Base-by-base conservation (phyloP, 805 yeast genomes). In the Ogataea naganishii region DNA sequence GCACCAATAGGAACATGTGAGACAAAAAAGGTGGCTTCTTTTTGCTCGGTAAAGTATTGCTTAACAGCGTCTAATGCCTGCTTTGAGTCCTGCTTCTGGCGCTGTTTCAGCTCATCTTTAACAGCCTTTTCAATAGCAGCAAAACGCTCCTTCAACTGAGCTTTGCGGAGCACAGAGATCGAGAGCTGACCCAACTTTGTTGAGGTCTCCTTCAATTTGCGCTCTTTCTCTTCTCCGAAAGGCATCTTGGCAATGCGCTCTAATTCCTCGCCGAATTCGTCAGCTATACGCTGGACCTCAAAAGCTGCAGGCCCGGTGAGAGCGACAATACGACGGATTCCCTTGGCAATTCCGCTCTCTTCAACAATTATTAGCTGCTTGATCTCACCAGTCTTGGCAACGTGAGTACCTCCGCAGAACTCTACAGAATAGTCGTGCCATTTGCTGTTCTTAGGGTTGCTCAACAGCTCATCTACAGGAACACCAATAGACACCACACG, bases 391-490 rank as follows among this genome's bases (percentile, higher is more conserved):
- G 97, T 89, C 59, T 81, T 80, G 29, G 73, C 69, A 42, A 92
- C 96, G 51, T 92, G 99, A 9, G 98, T 92, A 62, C 99, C 99
- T 62, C 99, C 99, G 63, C 99, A 92, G 69, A 92, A 92, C 64
- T 92, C 99, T 42, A 92, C 69, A 2, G 96, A 84, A 49, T 71
- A 66, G 24, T 71, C 62, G 46, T 56, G 60, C 97, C 98, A 92
- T 48, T 83, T 73, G 30, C 63, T 62, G 50, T 72, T 81, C 18
- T 62, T 45, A 43, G 96, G 95, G 45, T 76, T 66, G 6, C 67
- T 65, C 41, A 89, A 55, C 43, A 92, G 64, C 10, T 81, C 92
- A 16, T 82, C 86, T 25, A 92, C 86, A 27, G 95, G 77, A 23
- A 72, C 80, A 51, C 99, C 99, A 49, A 92, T 82, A 18, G 95